Percentiles rank a stretch among this genome's conserved stretches.
Evolutionary conservation across 768 basidiomycete species (phyloP).

Genomic region (Coprinopsis strossmayeri): DNA sequence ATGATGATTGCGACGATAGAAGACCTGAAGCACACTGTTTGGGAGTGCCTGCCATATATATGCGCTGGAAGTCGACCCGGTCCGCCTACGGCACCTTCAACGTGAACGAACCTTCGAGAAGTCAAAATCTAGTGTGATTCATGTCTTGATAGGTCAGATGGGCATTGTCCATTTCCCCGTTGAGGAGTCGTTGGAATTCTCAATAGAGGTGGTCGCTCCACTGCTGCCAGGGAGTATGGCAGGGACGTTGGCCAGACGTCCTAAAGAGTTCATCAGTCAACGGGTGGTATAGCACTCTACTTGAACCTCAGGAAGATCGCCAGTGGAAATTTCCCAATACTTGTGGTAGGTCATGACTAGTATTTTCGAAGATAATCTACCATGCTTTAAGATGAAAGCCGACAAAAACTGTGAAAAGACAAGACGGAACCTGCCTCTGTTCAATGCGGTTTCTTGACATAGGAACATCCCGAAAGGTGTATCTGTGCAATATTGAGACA

Average conservation of each 20-base stretch:
- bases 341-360: conserved; percentile 2
- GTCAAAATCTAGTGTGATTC: not conserved
- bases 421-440: conserved; percentile 19
- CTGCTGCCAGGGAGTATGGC: no score
- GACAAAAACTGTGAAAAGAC: conserved; percentile 3
- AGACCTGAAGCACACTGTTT: not conserved
- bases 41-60: not conserved
- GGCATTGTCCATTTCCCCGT: not conserved
- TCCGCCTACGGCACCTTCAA: not conserved
- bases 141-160: not conserved
- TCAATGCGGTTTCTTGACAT: not conserved
- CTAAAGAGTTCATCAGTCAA: not conserved
- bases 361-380: conserved; percentile 16
- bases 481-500: conserved; percentile 13
- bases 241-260: no score
- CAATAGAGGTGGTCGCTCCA: no score
- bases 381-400: conserved; percentile 9
- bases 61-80: not conserved
- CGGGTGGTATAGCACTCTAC: not conserved
- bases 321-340: no score
- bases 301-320: not conserved
- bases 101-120: not conserved
- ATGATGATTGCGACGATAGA: conserved; percentile 23
- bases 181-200: no score
- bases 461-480: not conserved